Evolutionary conservation across 176 grass and related monocot species (phyloP).

Genomic region (Metroxylon sagu): DNA sequence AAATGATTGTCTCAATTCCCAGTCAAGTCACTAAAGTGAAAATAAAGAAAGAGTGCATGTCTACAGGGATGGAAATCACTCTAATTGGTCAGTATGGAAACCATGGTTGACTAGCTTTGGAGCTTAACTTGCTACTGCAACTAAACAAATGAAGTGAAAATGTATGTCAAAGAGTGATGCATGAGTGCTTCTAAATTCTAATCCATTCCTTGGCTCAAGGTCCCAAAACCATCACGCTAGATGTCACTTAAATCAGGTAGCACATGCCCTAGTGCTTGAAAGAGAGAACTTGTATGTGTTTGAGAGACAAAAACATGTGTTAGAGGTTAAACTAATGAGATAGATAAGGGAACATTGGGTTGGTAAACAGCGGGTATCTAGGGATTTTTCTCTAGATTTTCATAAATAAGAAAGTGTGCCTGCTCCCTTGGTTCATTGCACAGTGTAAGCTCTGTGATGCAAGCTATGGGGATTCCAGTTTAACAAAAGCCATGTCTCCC

Average conservation of each 20-base stretch:
- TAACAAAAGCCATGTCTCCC: conserved; percentile 1
- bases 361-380: conserved; percentile 3
- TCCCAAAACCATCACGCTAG: conserved; percentile 21
- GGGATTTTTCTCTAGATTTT: conserved; percentile 26
- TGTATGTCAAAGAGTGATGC: too few species aligned
- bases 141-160: too few species aligned
- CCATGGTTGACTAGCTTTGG: too few species aligned
- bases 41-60: too few species aligned
- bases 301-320: conserved; percentile 36
- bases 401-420: conserved; percentile 1
- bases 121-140: too few species aligned
- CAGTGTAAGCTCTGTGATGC: conserved; percentile 4
- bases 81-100: too few species aligned
- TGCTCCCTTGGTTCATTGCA: conserved; percentile 35
- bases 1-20: too few species aligned
- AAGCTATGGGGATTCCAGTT: neutral
- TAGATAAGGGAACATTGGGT: conserved; percentile 4
- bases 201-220: conserved; percentile 11
- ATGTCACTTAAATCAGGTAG: conserved; percentile 17
- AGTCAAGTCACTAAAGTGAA: too few species aligned
- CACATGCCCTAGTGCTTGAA: conserved; percentile 23
- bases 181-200: too few species aligned
- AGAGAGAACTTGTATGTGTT: too few species aligned
- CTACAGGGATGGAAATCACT: too few species aligned
- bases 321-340: conserved; percentile 21